Evolutionary conservation across 1,284 basidiomycete species (phyloP).

Genomic region (Wallemia ichthyophaga): DNA sequence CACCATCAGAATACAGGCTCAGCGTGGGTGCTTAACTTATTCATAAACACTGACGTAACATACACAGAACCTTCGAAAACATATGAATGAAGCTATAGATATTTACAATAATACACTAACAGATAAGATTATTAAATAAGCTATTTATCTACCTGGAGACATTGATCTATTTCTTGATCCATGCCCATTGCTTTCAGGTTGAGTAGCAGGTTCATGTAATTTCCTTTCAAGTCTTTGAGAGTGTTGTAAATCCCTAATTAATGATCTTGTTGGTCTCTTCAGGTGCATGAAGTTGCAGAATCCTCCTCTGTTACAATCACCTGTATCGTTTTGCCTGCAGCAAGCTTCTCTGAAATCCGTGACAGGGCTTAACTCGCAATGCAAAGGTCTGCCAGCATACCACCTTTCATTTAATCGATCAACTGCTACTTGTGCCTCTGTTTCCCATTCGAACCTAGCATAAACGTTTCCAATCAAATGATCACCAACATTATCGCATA

Average conservation of each 20-base stretch:
- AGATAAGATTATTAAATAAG: conserved; percentile 2
- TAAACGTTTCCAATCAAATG: conserved; percentile 98
- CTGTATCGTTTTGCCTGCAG: conserved; percentile 90
- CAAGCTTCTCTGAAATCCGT: conserved; percentile 98
- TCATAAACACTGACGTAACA: not conserved
- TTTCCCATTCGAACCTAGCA: conserved; percentile 92
- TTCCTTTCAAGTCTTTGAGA: not conserved
- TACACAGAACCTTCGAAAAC: conserved; percentile 1
- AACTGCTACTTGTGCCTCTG: conserved; percentile 77
- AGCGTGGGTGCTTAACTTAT: not conserved
- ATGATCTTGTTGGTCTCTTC: conserved; percentile 1
- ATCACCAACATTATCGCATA: conserved; percentile 96
- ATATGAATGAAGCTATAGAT: not conserved
- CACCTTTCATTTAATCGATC: conserved; percentile 81
- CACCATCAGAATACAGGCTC: not conserved
- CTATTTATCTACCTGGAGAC: not conserved
- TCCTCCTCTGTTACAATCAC: conserved; percentile 79
- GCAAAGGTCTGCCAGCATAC: conserved; percentile 82
- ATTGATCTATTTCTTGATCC: not conserved
- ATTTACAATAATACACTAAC: not conserved
- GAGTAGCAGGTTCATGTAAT: conserved; percentile 2
- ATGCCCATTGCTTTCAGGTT: too few species aligned
- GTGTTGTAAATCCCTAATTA: conserved; percentile 1
- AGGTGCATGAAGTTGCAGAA: conserved; percentile 99
- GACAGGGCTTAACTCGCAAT: conserved; percentile 91